Base-by-base conservation (phyloP, 2,329 filamentous ascomycete genomes). In the Aciculosporium take region DNA sequence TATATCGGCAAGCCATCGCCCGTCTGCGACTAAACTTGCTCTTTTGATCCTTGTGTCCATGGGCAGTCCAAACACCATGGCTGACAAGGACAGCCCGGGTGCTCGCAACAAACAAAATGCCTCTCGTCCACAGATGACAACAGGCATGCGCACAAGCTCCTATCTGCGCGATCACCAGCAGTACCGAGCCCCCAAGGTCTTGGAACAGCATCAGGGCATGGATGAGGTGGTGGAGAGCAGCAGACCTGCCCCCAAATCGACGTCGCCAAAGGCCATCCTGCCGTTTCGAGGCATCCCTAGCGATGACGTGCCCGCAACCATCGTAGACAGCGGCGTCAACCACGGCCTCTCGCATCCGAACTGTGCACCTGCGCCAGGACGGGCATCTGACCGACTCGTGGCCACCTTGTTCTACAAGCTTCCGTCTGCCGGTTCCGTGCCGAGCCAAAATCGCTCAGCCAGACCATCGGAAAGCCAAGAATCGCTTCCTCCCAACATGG, bases 331-430 rank as follows among this genome's bases (percentile, higher is more conserved):
- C 53, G 76, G 76, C 35, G 56, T 80, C 50, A 74, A 65, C 53
- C 76, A 81, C 57, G 69, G 69, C 50, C 67, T 78, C 49, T 75
- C 74, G 28, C 77, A 81, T 50, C 69, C 72, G 30, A 76, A 79
- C 56, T 81, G 77, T 52, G 71, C 71, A 29, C 70, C 75, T 5
- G 51, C 62, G 1, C 56, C 62, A 4, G 75, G 74, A 17, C 55
- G 60, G 15, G 55, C 56, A 41, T 64, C 67, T 17, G 65, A 72
- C 47, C 65, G 70, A 39, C 62, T 81, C 37, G 63, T 81, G 25
- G 77, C 74, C 7, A 81, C 77, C 1, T 61, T 81, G 37, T 72
- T 80, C 56, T 81, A 81, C 65, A 76, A 74, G 57, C 62, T 53
- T 56, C 57, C 45, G 6, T 41, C 35, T 7, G 8, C 20, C 10